phyloP scores from a whole-genome alignment of 768 basidiomycete species.

The Kwoniella bestiolae region DNA sequence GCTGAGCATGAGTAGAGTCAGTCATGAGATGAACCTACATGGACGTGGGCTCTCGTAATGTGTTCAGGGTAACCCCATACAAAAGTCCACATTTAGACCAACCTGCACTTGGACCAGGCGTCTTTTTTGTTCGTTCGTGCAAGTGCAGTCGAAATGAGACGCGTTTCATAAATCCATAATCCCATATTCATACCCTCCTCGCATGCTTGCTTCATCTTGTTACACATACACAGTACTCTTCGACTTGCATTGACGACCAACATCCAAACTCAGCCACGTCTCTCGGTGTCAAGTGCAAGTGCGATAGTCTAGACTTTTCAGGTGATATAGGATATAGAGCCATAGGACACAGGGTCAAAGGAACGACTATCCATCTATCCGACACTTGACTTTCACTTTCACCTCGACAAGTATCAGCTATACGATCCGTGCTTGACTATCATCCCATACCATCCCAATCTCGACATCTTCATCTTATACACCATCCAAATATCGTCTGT shows the following conservation, averaged over 20 bases:
- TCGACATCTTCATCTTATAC: not conserved
- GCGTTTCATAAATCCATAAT: not conserved
- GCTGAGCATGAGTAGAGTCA: too few relatives aligned
- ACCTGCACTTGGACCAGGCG: too few relatives aligned
- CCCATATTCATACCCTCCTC: not conserved
- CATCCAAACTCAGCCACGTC: not conserved
- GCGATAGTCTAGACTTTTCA: not conserved
- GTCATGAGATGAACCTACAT: too few relatives aligned
- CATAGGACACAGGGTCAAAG: not conserved
- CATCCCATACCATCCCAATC: not conserved
- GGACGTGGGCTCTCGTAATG: not conserved
- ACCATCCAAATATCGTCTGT: not conserved
- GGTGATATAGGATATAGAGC: too few relatives aligned
- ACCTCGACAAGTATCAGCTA: not conserved
- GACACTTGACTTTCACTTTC: not conserved
- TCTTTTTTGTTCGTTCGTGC: too few relatives aligned
- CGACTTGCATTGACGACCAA: not conserved
- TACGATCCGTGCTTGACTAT: not conserved
- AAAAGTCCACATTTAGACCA: too few relatives aligned
- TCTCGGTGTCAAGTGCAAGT: not conserved
- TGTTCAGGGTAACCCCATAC: not conserved
- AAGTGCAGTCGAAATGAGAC: too few relatives aligned
- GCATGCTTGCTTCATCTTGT: not conserved
- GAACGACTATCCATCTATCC: not conserved
- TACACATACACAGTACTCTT: not conserved